phyloP scores from a whole-genome alignment of 208 protist genomes.

The Acanthamoeba polyphaga region DNA sequence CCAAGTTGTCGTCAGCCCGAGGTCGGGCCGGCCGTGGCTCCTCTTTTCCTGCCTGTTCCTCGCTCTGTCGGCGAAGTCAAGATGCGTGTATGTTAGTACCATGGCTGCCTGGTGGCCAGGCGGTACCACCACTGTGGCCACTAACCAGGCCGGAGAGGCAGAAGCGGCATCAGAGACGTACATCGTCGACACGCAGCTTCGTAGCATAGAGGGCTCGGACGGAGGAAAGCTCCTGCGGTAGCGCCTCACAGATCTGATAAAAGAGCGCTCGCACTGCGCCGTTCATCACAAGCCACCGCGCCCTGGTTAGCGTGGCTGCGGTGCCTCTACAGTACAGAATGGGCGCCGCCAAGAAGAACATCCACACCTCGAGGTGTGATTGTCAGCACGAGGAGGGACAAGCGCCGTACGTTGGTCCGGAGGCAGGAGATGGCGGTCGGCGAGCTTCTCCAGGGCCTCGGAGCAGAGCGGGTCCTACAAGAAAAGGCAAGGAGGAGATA shows the following conservation, averaged over 20 bases:
- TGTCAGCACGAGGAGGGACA: background rate
- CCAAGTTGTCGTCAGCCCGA: background rate
- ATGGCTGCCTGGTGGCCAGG: no score
- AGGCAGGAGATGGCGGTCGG: background rate
- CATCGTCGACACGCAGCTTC: background rate
- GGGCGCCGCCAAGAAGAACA: background rate
- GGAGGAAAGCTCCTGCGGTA: background rate
- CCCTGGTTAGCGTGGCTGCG: no score
- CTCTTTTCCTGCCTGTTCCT: background rate
- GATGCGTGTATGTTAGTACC: no score
- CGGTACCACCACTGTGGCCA: no score
- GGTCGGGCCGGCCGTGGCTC: background rate
- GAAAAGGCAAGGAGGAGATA: background rate
- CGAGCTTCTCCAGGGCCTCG: slow-evolving; percentile 1
- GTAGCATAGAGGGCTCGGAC: background rate
- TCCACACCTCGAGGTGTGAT: background rate
- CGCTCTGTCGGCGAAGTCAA: no score
- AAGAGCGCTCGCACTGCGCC: background rate
- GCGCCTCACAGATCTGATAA: background rate
- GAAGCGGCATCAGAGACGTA: background rate
- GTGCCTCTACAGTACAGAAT: background rate
- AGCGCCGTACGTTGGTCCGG: background rate
- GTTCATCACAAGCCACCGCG: no score
- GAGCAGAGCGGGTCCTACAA: background rate
- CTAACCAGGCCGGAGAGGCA: background rate